These are phyloP conservation scores for Ogataea polymorpha DNA, from an alignment of 805 yeast genomes.

Conservation along the genomic window DNA sequence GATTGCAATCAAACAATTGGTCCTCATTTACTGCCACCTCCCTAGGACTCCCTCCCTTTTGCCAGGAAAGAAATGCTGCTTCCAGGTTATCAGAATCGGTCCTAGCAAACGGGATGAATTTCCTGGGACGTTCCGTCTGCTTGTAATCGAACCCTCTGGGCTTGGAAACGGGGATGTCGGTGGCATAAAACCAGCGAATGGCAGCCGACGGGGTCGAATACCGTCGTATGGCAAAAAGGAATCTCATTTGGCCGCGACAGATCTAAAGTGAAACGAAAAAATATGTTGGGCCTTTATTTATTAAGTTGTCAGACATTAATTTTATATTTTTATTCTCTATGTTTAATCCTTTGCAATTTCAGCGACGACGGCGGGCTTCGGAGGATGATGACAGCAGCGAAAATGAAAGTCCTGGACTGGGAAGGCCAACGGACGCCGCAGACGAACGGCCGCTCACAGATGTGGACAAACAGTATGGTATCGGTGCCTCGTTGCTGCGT, in stretches of 20 bases:
- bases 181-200: slow-evolving; percentile 73
- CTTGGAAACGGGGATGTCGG: slow-evolving; percentile 68
- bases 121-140: slow-evolving; percentile 48
- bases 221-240: not conserved
- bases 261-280: not conserved
- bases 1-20: slow-evolving; percentile 67
- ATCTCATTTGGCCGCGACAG: not conserved
- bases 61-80: slow-evolving; percentile 34
- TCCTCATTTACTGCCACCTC: slow-evolving; percentile 75
- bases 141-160: slow-evolving; percentile 58
- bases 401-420: slow-evolving; percentile 4
- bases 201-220: slow-evolving; percentile 2
- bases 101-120: slow-evolving; percentile 65
- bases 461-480: slow-evolving; percentile 52
- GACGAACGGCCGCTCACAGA: not conserved
- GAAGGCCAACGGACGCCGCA: not conserved
- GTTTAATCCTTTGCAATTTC: slow-evolving; percentile 9
- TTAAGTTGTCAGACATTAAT: not conserved
- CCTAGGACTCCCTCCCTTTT: not conserved
- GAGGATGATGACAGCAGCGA: slow-evolving; percentile 1
- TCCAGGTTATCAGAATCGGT: slow-evolving; percentile 66
- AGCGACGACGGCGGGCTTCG: slow-evolving; percentile 4
- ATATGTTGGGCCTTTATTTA: not conserved
- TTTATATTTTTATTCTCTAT: not conserved
- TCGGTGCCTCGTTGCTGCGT: slow-evolving; percentile 75